phyloP scores from a whole-genome alignment of 371 early-diverging fungal species.

The Massospora cicadina region DNA sequence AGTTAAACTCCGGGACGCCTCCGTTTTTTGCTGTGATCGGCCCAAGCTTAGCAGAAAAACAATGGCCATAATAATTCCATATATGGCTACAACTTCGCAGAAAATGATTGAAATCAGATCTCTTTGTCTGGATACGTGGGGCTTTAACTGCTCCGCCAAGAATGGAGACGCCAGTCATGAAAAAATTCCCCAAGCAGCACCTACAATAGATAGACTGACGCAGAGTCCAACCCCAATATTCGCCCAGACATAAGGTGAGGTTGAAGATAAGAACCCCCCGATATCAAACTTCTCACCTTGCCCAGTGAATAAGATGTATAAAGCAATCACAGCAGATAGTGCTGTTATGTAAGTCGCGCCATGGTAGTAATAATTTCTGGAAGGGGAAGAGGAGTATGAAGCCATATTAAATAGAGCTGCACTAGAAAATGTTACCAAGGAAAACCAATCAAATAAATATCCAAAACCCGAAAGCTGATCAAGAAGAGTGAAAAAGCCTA shows the following conservation, averaged over 20 bases:
- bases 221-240: constrained; percentile 67
- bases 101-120: constrained; percentile 90
- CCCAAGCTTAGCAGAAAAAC: constrained; percentile 68
- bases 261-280: constrained; percentile 53
- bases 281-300: constrained; percentile 72
- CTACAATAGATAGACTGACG: constrained; percentile 80
- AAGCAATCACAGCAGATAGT: constrained; percentile 19
- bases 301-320: constrained; percentile 74
- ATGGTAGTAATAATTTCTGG: not conserved
- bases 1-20: constrained; percentile 13
- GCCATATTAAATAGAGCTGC: not conserved
- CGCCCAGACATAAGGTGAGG: constrained; percentile 84
- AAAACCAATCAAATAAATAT: no score
- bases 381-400: not conserved
- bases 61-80: constrained; percentile 95
- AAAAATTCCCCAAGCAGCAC: constrained; percentile 97
- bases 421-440: no score
- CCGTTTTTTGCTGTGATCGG: constrained; percentile 19
- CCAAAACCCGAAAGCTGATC: no score
- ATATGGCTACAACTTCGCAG: constrained; percentile 97
- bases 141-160: constrained; percentile 84
- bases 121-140: constrained; percentile 89
- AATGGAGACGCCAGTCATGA: constrained; percentile 75
- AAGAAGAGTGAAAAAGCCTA: no score
- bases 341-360: not conserved